These are phyloP conservation scores for Solanum rostratum DNA, from an alignment of 257 asterid genomes.

Conservation along the genomic window DNA sequence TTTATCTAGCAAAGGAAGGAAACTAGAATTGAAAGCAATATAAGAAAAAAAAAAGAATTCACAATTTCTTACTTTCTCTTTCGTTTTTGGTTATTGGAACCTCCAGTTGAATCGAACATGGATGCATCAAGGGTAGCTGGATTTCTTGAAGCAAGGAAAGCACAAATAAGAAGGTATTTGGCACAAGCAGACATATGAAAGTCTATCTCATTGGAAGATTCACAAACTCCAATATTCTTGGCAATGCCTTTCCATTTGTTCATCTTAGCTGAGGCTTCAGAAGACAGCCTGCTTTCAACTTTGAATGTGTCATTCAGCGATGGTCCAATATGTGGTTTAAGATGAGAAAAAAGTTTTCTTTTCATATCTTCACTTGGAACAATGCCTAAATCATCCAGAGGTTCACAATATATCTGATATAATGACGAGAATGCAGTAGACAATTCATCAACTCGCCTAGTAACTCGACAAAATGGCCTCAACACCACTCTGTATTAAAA, in stretches of 20 bases:
- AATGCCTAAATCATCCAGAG: conserved; percentile 43
- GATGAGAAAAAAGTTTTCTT: conserved; percentile 48
- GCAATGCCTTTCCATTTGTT: conserved; percentile 25
- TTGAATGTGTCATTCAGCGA: conserved; percentile 56
- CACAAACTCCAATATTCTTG: conserved; percentile 34
- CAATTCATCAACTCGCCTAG: conserved; percentile 79
- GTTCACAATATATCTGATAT: conserved; percentile 79
- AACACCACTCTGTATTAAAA: conserved; percentile 56
- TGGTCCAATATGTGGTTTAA: conserved; percentile 49
- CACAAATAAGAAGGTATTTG: conserved; percentile 81
- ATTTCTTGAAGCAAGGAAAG: conserved; percentile 92
- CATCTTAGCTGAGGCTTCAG: conserved; percentile 29
- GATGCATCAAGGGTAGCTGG: conserved; percentile 98
- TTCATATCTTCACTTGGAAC: conserved; percentile 49
- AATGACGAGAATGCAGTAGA: conserved; percentile 55
- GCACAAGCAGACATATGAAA: conserved; percentile 86
- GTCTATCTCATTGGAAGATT: conserved; percentile 37
- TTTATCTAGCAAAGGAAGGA: not conserved
- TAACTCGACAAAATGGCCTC: conserved; percentile 66
- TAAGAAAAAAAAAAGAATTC: not conserved
- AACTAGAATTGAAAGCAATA: not conserved
- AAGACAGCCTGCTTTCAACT: conserved; percentile 28
- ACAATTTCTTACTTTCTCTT: conserved; percentile 66
- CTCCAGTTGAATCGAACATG: conserved; percentile 92
- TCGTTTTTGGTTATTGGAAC: conserved; percentile 51